Percentiles rank a stretch among this genome's conserved stretches.
Evolutionary conservation across 2,329 filamentous ascomycete genomes (phyloP).

Genomic region (Colletotrichum graminicola): DNA sequence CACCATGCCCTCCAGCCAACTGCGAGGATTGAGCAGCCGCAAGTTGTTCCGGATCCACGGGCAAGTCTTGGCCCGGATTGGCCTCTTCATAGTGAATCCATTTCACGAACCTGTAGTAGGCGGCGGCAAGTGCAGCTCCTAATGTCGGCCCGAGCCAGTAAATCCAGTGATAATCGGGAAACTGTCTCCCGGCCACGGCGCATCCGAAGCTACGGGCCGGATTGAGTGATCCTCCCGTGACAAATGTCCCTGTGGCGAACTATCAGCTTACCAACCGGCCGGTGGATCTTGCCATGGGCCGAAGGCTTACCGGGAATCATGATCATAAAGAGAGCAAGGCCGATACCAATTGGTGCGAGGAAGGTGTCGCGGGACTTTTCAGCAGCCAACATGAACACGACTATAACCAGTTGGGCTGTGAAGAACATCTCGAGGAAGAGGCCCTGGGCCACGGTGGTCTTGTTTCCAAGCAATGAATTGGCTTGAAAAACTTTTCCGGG

Average conservation of each 20-base stretch:
- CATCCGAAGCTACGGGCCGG: slow-evolving; percentile 59
- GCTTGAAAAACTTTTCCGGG: slow-evolving; percentile 62
- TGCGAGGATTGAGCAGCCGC: not conserved
- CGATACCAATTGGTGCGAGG: slow-evolving; percentile 75
- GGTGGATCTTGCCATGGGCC: slow-evolving; percentile 42
- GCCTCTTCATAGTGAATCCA: slow-evolving; percentile 57
- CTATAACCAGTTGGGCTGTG: slow-evolving; percentile 69
- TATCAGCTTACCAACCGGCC: not conserved
- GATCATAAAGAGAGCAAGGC: slow-evolving; percentile 71
- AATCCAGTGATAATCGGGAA: slow-evolving; percentile 58
- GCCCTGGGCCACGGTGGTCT: slow-evolving; percentile 62
- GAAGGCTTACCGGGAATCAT: slow-evolving; percentile 51
- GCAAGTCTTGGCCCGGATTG: slow-evolving; percentile 53
- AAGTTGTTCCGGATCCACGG: slow-evolving; percentile 5
- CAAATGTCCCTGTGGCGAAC: slow-evolving; percentile 51
- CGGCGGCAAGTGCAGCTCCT: slow-evolving; percentile 56
- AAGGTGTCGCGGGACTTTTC: slow-evolving; percentile 77
- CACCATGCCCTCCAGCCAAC: not conserved
- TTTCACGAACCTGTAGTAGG: slow-evolving; percentile 58
- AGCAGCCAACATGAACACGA: slow-evolving; percentile 73
- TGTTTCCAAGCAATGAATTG: slow-evolving; percentile 60
- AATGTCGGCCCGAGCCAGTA: slow-evolving; percentile 60
- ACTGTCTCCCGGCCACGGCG: slow-evolving; percentile 53
- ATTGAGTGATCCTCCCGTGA: slow-evolving; percentile 58
- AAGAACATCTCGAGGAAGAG: slow-evolving; percentile 73